phyloP scores from a whole-genome alignment of 2,329 filamentous ascomycete species.

The Knufia fluminis region DNA sequence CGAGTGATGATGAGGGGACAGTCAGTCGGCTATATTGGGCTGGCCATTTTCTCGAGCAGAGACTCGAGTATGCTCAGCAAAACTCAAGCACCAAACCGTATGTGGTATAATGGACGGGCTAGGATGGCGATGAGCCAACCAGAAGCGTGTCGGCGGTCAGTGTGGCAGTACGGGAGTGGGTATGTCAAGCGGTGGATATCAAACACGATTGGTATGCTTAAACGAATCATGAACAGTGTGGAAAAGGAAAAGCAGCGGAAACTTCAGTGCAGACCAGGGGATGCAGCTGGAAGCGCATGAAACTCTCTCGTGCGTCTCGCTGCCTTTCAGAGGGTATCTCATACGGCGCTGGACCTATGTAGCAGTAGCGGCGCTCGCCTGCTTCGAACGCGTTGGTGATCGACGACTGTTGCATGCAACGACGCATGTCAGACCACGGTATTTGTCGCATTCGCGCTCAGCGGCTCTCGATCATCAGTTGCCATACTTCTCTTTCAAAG shows the following conservation, averaged over 20 bases:
- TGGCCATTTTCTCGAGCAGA: not conserved
- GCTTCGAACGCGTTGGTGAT: not conserved
- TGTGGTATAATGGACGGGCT: constrained; percentile 1
- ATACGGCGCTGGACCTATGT: too few relatives aligned
- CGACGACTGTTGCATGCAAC: constrained; percentile 1
- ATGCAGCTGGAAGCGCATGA: constrained; percentile 8
- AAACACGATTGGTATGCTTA: constrained; percentile 2
- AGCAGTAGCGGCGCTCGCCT: too few relatives aligned
- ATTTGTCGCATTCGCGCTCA: not conserved
- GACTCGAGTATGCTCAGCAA: constrained; percentile 11
- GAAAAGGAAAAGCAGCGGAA: not conserved
- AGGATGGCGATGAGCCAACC: constrained; percentile 8
- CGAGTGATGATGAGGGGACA: constrained; percentile 8
- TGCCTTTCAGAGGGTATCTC: not conserved
- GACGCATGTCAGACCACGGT: constrained; percentile 7
- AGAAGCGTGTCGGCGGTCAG: constrained; percentile 3
- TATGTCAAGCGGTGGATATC: constrained; percentile 7
- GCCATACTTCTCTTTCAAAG: not conserved
- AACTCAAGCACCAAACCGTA: constrained; percentile 2
- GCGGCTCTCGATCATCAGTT: not conserved
- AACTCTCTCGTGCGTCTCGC: constrained; percentile 1
- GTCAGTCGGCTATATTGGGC: constrained; percentile 10
- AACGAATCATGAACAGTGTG: constrained; percentile 5
- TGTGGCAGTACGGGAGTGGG: constrained; percentile 11
- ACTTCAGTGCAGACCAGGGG: constrained; percentile 1